phyloP scores from a whole-genome alignment of 169 alveolate genomes.

The Plasmodium malariae region DNA sequence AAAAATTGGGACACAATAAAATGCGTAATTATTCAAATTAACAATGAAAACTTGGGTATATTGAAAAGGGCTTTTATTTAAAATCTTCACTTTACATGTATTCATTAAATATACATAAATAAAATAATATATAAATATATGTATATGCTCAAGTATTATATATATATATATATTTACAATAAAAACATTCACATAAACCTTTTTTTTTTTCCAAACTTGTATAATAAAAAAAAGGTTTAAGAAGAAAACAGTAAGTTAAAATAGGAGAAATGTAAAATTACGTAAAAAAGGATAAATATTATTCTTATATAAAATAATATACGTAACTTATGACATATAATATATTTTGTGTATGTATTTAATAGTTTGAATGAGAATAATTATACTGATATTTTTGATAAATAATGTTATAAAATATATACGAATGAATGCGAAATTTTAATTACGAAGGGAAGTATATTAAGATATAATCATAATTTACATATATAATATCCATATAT shows the following conservation, averaged over 20 bases:
- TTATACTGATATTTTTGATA: not conserved
- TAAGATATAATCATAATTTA: too few species aligned
- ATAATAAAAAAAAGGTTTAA: not conserved
- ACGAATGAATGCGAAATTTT: not conserved
- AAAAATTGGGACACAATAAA: not conserved
- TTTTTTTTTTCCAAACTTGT: not conserved
- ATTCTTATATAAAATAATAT: too few species aligned
- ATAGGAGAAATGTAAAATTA: not conserved
- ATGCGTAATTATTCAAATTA: not conserved
- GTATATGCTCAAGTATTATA: too few species aligned
- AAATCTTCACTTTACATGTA: not conserved
- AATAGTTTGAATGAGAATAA: not conserved
- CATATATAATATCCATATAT: too few species aligned
- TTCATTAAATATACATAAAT: not conserved
- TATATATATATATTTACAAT: not conserved
- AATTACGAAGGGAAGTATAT: not conserved
- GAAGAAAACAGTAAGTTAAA: not conserved
- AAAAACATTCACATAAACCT: not conserved
- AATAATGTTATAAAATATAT: not conserved
- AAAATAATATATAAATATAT: not conserved
- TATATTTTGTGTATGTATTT: not conserved
- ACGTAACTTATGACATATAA: too few species aligned
- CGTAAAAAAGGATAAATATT: not conserved
- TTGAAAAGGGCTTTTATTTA: not conserved
- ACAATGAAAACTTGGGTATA: not conserved